Evolutionary conservation across 1,284 basidiomycete species (phyloP), one percentile per base, ranked within the genome.

Genomic region (Coriolopsis trogii): DNA sequence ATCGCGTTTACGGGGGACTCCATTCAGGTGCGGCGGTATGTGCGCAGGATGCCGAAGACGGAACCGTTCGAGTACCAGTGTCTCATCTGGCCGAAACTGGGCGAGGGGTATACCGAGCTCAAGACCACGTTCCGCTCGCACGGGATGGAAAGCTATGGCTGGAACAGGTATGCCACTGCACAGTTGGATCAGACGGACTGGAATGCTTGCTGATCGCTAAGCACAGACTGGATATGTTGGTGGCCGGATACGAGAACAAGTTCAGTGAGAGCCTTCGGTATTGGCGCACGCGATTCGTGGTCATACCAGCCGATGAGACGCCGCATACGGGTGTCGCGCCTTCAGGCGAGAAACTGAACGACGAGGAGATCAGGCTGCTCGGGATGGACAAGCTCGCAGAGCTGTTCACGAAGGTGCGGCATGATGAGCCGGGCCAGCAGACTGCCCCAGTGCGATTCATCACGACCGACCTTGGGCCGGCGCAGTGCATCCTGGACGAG

Each of bases 281-380:
- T 66, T 98, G 95, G 93, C 82, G 95, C 6, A 97, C 95, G 0
- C 81, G 95, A n/a, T 97, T 98, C 66, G 81, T 98, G 21, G 84
- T 99, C 16, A 91, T 98, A 40, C 96, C 96, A 0, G 87, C 91
- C 0, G 79, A 84, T 9, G 87, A 87, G 50, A 78, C 80, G 29
- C 90, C 84, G 7, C 73, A 71, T 38, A 70, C 76, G 10, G 80
- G 70, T 45, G 73, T 78, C 16, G 85, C 83, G 0, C 79, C 83
- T 0, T 74, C 73, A 0, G 88, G 85, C 5, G 91, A 93, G 68
- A 78, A 77, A 53, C 79, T 93, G 49, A 85, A 89, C 60, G 88
- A 93, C 28, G 91, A 95, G 67, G 95, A 98, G 70, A 85, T 89
- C 15, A 85, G 93, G 20, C 78, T 98, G 29, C 75, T 92, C 16